These are phyloP conservation scores for Rhodofomes roseus DNA, from an alignment of 1,284 basidiomycete genomes.

Conservation along the genomic window DNA sequence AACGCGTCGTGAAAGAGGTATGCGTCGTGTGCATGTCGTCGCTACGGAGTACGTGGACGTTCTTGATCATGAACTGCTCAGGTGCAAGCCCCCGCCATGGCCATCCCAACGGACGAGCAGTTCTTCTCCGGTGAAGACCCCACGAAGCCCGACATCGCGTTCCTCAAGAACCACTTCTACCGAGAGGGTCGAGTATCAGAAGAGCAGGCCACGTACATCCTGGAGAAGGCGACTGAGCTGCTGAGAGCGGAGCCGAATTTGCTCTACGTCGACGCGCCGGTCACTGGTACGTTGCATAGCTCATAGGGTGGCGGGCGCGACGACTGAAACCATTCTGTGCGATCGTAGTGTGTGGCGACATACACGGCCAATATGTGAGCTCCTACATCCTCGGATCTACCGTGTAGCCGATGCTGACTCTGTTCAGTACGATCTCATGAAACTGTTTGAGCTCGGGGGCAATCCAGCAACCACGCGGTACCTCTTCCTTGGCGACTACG, in stretches of 20 bases:
- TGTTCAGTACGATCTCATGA: constrained; percentile 86
- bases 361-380: constrained; percentile 92
- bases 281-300: constrained; percentile 65
- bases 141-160: constrained; percentile 92
- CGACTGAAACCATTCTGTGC: background rate
- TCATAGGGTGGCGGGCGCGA: background rate
- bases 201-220: constrained; percentile 86
- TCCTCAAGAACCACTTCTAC: constrained; percentile 99
- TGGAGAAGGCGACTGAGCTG: constrained; percentile 76
- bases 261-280: constrained; percentile 88
- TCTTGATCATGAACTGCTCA: constrained; percentile 27
- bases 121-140: constrained; percentile 86
- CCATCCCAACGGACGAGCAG: constrained; percentile 87
- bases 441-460: constrained; percentile 92
- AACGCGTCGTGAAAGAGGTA: constrained; percentile 83
- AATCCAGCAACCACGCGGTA: constrained; percentile 92
- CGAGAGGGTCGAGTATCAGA: constrained; percentile 91
- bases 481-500: constrained; percentile 93
- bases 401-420: constrained; percentile 18
- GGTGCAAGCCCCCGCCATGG: constrained; percentile 96
- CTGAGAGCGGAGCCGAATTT: constrained; percentile 81
- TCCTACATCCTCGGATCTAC: background rate
- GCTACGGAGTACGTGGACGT: background rate
- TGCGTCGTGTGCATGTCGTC: constrained; percentile 16
- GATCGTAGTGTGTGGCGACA: constrained; percentile 81